Evolutionary conservation across 1,284 basidiomycete species (phyloP).

Genomic region (Gymnopus androsaceus): DNA sequence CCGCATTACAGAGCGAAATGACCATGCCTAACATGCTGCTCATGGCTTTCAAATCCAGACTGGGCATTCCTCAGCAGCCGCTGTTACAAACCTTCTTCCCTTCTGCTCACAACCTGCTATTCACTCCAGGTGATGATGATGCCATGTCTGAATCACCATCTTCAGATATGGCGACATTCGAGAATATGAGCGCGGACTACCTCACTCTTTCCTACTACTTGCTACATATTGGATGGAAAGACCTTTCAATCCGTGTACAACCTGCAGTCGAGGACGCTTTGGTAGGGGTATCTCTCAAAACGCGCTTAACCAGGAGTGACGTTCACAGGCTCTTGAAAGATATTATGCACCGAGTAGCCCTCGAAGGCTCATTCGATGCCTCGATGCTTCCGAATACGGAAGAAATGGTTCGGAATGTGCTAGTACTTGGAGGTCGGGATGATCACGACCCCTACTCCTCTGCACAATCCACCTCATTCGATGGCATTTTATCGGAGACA

Average conservation of each 20-base stretch:
- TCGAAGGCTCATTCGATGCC: slow-evolving; percentile 45
- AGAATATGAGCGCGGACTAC: slow-evolving; percentile 55
- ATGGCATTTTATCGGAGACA: slow-evolving; percentile 69
- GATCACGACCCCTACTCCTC: slow-evolving; percentile 5
- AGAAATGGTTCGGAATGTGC: slow-evolving; percentile 12
- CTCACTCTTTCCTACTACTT: slow-evolving; percentile 92
- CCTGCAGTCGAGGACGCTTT: slow-evolving; percentile 80
- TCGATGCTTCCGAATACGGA: slow-evolving; percentile 7
- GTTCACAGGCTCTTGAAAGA: slow-evolving; percentile 68
- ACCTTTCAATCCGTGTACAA: slow-evolving; percentile 72
- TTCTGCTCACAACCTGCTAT: slow-evolving; percentile 10
- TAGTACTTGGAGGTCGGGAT: slow-evolving; percentile 12
- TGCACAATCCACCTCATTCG: slow-evolving; percentile 41
- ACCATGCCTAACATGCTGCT: slow-evolving; percentile 36
- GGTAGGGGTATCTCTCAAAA: slow-evolving; percentile 68
- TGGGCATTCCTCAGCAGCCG: slow-evolving; percentile 5
- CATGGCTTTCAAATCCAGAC: slow-evolving; percentile 4
- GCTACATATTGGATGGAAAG: slow-evolving; percentile 86
- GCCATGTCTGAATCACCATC: background rate
- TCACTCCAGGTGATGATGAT: slow-evolving; percentile 14
- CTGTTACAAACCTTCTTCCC: slow-evolving; percentile 1
- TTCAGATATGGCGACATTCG: slow-evolving; percentile 1
- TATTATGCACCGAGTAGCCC: slow-evolving; percentile 70
- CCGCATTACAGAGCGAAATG: slow-evolving; percentile 38
- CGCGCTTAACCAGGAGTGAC: slow-evolving; percentile 68